These are phyloP conservation scores for Melanopsichium pennsylvanicum DNA, from an alignment of 1,284 basidiomycete species.

Conservation along the genomic window DNA sequence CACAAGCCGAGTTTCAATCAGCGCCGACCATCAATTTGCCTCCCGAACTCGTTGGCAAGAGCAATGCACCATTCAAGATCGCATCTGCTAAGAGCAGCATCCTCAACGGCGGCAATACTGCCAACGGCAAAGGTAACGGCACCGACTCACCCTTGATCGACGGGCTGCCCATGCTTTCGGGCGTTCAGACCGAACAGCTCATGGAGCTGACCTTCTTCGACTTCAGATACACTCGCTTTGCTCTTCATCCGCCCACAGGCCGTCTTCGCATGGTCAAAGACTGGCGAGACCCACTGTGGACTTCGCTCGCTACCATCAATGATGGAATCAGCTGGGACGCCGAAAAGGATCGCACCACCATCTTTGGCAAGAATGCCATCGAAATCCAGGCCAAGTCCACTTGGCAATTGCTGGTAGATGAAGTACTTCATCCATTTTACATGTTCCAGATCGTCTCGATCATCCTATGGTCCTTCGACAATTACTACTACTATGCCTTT, in stretches of 20 bases:
- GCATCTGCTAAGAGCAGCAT: constrained; percentile 46
- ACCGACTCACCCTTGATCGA: background rate
- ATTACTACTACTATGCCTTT: constrained; percentile 43
- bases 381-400: constrained; percentile 35
- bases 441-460: constrained; percentile 48
- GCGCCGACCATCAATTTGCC: constrained; percentile 30
- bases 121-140: constrained; percentile 8
- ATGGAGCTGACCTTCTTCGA: constrained; percentile 68
- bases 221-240: constrained; percentile 88
- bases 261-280: constrained; percentile 83
- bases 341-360: constrained; percentile 64
- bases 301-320: constrained; percentile 68
- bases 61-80: constrained; percentile 33
- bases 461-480: constrained; percentile 46
- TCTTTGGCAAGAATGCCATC: constrained; percentile 47
- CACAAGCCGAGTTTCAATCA: constrained; percentile 56
- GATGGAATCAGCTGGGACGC: constrained; percentile 50
- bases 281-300: constrained; percentile 88
- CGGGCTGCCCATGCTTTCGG: constrained; percentile 45
- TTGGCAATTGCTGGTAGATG: constrained; percentile 32
- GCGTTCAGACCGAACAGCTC: constrained; percentile 59
- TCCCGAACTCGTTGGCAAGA: constrained; percentile 35
- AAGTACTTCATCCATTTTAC: constrained; percentile 53
- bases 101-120: constrained; percentile 28
- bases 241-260: constrained; percentile 82